Base-by-base conservation (phyloP, 2,329 filamentous ascomycete species). In the Arthrinium puccinioides region DNA sequence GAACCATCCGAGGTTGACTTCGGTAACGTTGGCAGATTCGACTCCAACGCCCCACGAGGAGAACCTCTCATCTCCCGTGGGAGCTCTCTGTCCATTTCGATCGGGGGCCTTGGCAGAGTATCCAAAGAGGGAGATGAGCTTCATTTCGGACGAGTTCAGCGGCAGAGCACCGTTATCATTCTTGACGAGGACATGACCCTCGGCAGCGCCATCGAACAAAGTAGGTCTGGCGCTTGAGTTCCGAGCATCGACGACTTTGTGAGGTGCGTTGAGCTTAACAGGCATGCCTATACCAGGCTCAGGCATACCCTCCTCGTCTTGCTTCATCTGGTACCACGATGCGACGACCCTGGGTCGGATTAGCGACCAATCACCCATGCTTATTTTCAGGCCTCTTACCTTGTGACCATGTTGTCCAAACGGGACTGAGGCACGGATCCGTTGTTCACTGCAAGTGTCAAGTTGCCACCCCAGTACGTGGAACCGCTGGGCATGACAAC, bases 341-440 rank as follows among this genome's bases (percentile, higher is more conserved):
- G 64, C 60, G 6, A 66, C 31, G 18, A 50, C 31, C n/a, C 48
- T 47, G 3, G 4, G 11, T 10, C 3, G 21, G 3, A 8, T 27
- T 6, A 32, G 25, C 6, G 25, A 14, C 9, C 2, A 13, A 15
- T n/a, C n/a, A n/a, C n/a, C n/a, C n/a, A n/a, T 18, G 16, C 28
- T 13, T 13, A 7, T 19, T 5, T 13, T 13, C 23, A 25, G 23
- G 20, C n/a, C 6, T 14, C 29, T 45, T 52, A 30, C 59, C 82
- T 74, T 36, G 57, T 66, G 2, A 60, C 66, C 70, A 74, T 75
- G 37, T 75, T 64, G 36, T 67, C 60, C 0, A 75, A 41, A 7
- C 68, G 59, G 2, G 55, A 51, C 25, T 62, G 44, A 4, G 63
- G 52, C 5, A 73, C 47, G 6, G 55, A 68, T 13, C 70, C 66